These are phyloP conservation scores for Posidonia oceanica DNA, from an alignment of 116 monocot genomes.

Conservation along the genomic window DNA sequence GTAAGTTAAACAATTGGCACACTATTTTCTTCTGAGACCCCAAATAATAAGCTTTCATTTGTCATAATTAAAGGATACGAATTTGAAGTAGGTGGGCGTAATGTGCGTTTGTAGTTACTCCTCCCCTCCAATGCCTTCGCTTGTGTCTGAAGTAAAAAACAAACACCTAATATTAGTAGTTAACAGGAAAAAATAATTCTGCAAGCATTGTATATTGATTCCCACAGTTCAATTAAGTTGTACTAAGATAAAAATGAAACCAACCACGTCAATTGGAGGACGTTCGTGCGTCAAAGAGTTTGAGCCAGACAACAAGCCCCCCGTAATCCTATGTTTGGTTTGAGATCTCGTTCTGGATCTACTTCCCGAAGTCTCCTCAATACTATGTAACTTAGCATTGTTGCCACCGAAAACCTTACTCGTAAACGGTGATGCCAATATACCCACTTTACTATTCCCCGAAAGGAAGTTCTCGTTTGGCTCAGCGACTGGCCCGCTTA, in stretches of 20 bases:
- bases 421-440: constrained; percentile 13
- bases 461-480: constrained; percentile 11
- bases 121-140: not conserved
- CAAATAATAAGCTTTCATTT: not conserved
- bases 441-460: not conserved
- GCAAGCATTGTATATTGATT: not conserved
- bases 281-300: constrained; percentile 13
- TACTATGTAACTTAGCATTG: constrained; percentile 12
- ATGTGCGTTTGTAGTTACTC: not conserved
- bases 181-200: not conserved
- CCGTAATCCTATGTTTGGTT: constrained; percentile 7
- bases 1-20: not conserved
- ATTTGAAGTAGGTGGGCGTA: not conserved
- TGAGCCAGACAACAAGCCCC: constrained; percentile 17
- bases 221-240: not conserved
- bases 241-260: constrained; percentile 4
- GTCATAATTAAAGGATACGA: constrained; percentile 8
- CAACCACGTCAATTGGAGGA: constrained; percentile 16
- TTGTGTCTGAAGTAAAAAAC: constrained; percentile 1
- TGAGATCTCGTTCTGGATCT: constrained; percentile 9
- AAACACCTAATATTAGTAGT: not conserved
- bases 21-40: not conserved
- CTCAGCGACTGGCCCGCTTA: constrained; percentile 27
- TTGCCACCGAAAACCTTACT: constrained; percentile 3
- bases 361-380: constrained; percentile 2